Percentiles rank a stretch among this genome's conserved stretches.
Evolutionary conservation across 2,329 filamentous ascomycete species (phyloP).

Genomic region (Fusarium fracticaudum): DNA sequence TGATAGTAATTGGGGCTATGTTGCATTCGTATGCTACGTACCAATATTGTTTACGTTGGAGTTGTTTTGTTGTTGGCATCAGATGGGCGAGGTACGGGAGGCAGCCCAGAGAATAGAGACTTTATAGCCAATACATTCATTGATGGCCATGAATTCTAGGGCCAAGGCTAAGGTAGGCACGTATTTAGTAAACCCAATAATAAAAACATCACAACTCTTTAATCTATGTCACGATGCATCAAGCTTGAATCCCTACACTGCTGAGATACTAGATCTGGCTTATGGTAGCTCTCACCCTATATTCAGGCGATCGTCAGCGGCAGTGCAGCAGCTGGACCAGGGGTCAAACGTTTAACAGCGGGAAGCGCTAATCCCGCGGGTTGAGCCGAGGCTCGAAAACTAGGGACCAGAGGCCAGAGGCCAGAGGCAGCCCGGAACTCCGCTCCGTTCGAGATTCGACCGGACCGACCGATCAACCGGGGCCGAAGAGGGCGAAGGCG

Average conservation of each 20-base stretch:
- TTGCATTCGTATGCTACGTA: background rate
- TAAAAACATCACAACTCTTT: background rate
- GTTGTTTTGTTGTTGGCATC: background rate
- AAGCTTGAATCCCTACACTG: conserved; percentile 26
- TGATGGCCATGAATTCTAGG: background rate
- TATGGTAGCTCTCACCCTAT: background rate
- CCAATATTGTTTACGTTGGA: background rate
- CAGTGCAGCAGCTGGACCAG: conserved; percentile 23
- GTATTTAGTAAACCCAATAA: background rate
- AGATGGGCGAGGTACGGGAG: conserved; percentile 6
- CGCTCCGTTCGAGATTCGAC: conserved; percentile 6
- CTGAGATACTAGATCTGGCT: conserved; percentile 23
- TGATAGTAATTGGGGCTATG: background rate
- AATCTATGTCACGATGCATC: conserved; percentile 11
- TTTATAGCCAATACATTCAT: conserved; percentile 1
- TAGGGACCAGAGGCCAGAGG: conserved; percentile 28
- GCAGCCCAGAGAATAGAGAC: conserved; percentile 18
- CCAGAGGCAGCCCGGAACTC: conserved; percentile 34
- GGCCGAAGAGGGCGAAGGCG: background rate
- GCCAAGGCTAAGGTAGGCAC: background rate
- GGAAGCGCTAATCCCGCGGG: conserved; percentile 27
- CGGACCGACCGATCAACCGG: conserved; percentile 26
- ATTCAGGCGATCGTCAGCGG: conserved; percentile 30
- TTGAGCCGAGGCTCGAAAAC: conserved; percentile 22
- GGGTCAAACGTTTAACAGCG: conserved; percentile 7